phyloP scores from a whole-genome alignment of 2,329 filamentous ascomycete species.

The Cordyceps cateniannulata region DNA sequence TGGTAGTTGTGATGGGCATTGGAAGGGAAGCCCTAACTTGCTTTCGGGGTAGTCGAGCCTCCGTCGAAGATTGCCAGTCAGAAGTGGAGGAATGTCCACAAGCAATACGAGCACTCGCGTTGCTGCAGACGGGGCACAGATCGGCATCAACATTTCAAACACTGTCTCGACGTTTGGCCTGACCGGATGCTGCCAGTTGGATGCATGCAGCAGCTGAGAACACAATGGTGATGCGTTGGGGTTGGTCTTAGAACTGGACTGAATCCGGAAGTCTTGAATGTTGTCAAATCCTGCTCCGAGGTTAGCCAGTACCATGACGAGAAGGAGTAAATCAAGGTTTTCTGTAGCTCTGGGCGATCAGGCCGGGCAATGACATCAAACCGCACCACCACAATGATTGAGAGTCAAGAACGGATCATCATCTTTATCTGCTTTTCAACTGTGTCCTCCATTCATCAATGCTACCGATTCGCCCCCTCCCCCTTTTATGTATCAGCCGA shows the following conservation, averaged over 20 bases:
- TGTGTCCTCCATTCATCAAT: not conserved
- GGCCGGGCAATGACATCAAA: not conserved
- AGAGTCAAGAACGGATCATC: not conserved
- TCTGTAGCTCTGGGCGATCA: not conserved
- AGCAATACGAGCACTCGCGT: conserved; percentile 1
- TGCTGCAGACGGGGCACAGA: not conserved
- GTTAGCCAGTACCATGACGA: not conserved
- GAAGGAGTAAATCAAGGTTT: not conserved
- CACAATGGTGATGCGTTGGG: not conserved
- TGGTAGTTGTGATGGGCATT: not conserved
- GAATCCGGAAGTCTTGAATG: not conserved
- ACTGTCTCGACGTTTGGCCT: not conserved
- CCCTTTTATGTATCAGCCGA: not conserved
- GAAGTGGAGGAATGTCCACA: not conserved
- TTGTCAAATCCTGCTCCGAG: not conserved
- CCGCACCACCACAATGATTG: not conserved
- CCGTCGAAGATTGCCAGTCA: not conserved
- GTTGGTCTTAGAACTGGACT: not conserved
- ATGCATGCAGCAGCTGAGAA: not conserved
- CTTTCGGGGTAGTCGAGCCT: not conserved
- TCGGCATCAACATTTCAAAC: conserved; percentile 1
- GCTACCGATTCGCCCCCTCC: not conserved
- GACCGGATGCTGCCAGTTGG: not conserved
- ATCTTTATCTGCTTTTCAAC: not conserved
- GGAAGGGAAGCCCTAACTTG: not conserved